Conservation (phyloP, 2,329 filamentous ascomycete species). For the Aspergillus tamarii region DNA sequence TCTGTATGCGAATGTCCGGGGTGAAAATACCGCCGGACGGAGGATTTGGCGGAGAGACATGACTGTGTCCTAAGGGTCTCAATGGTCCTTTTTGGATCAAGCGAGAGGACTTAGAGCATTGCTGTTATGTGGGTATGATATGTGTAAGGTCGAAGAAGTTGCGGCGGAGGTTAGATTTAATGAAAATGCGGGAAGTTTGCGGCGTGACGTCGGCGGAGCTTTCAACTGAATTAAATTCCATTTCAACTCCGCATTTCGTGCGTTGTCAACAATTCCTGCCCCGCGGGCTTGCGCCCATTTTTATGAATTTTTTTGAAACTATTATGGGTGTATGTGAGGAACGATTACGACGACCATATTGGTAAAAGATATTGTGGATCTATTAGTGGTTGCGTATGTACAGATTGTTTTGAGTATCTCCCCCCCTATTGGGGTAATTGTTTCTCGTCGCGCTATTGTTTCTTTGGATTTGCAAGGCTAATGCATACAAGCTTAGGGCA, state of each 20-base stretch:
- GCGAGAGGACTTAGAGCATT: background rate
- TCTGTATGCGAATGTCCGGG: slow-evolving; percentile 18
- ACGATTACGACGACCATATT: background rate
- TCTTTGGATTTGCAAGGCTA: background rate
- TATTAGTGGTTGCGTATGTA: background rate
- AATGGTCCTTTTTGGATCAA: background rate
- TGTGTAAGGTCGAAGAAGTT: background rate
- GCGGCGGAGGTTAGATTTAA: background rate
- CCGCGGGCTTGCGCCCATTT: background rate
- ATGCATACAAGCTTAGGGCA: background rate
- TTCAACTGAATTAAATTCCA: background rate
- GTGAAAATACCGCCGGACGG: slow-evolving; percentile 19
- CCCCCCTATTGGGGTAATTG: background rate
- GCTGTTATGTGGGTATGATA: background rate
- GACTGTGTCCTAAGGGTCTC: background rate
- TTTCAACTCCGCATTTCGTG: slow-evolving; percentile 3
- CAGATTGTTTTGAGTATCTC: background rate
- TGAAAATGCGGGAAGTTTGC: slow-evolving; percentile 9
- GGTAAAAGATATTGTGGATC: background rate
- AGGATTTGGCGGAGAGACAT: slow-evolving; percentile 32
- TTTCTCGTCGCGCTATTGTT: background rate
- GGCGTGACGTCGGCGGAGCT: slow-evolving; percentile 12
- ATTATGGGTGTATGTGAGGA: background rate
- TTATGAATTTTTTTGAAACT: background rate
- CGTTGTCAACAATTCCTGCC: background rate